phyloP scores from a whole-genome alignment of 768 basidiomycete genomes.

The Rhodotorula babjevae region DNA sequence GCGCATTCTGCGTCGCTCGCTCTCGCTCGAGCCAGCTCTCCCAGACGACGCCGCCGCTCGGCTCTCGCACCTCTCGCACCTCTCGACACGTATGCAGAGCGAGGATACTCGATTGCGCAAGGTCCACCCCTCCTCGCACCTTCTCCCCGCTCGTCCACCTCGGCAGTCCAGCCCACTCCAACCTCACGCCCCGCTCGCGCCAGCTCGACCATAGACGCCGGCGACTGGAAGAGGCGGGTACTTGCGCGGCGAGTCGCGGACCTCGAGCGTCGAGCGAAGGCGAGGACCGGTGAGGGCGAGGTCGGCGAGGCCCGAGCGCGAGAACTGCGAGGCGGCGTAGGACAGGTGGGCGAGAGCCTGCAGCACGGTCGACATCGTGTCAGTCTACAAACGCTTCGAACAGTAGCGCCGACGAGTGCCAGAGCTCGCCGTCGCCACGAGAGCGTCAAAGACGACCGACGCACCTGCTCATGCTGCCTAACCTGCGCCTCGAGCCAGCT shows the following conservation, averaged over 20 bases:
- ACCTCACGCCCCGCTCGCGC: no score
- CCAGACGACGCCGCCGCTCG: no score
- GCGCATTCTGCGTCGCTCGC: no score
- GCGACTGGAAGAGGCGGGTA: constrained; percentile 4
- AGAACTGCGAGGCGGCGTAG: constrained; percentile 57
- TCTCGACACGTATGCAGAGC: no score
- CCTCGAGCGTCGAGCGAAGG: constrained; percentile 28
- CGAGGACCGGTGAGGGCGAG: constrained; percentile 45
- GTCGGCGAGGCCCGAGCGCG: constrained; percentile 53
- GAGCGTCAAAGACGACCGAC: background rate
- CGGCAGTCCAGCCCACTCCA: no score
- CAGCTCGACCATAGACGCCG: background rate
- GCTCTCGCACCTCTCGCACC: no score
- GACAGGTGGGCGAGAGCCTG: constrained; percentile 61
- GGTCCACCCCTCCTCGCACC: no score
- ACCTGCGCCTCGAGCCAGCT: constrained; percentile 78
- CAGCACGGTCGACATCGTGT: background rate
- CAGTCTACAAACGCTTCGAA: background rate
- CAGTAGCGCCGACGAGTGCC: background rate
- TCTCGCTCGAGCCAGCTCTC: no score
- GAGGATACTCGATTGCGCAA: no score
- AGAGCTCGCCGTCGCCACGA: no score
- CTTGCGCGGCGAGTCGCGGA: background rate
- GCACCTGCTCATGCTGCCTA: constrained; percentile 65
- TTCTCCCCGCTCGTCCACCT: no score